Percentiles rank a stretch among this genome's conserved stretches.
Evolutionary conservation across 2,329 filamentous ascomycete species (phyloP).

Genomic region (Arthrobotrys entomopaga): DNA sequence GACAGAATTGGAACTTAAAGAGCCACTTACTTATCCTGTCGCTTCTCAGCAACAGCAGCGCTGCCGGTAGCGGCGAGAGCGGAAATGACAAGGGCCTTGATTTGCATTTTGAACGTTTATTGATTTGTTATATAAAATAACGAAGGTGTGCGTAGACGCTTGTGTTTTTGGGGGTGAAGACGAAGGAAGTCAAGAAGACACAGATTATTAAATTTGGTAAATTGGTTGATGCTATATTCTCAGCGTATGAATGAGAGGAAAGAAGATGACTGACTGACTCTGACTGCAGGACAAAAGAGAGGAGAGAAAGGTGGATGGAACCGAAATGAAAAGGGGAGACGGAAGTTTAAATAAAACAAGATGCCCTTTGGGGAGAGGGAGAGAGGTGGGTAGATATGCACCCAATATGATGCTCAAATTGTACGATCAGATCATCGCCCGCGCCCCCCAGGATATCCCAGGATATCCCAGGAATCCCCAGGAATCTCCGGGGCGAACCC

Average conservation of each 20-base stretch:
- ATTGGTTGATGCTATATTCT: background rate
- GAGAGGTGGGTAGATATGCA: too few species aligned
- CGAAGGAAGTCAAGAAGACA: too few species aligned
- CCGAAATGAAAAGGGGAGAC: background rate
- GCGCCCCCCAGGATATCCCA: too few species aligned
- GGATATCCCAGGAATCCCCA: too few species aligned
- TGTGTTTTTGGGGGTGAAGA: too few species aligned
- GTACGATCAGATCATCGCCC: too few species aligned
- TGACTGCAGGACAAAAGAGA: too few species aligned
- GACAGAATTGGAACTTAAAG: background rate
- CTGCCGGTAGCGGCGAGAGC: constrained; percentile 33
- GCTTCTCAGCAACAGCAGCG: constrained; percentile 36
- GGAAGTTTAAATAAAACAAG: constrained; percentile 6
- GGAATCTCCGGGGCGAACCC: background rate
- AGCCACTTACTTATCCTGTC: constrained; percentile 26
- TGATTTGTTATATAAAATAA: too few species aligned
- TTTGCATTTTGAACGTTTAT: constrained; percentile 42
- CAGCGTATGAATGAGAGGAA: background rate
- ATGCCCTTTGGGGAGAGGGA: too few species aligned
- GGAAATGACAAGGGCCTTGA: constrained; percentile 49
- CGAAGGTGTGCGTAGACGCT: too few species aligned
- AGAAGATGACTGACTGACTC: background rate
- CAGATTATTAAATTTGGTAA: too few species aligned
- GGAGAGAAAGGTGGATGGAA: background rate
- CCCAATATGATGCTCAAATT: too few species aligned